A percentile compares a stretch with the other conserved stretches of the same genome.
phyloP scores from a whole-genome alignment of 1,139 yeast genomes.

The Yamadazyma diospyri region DNA sequence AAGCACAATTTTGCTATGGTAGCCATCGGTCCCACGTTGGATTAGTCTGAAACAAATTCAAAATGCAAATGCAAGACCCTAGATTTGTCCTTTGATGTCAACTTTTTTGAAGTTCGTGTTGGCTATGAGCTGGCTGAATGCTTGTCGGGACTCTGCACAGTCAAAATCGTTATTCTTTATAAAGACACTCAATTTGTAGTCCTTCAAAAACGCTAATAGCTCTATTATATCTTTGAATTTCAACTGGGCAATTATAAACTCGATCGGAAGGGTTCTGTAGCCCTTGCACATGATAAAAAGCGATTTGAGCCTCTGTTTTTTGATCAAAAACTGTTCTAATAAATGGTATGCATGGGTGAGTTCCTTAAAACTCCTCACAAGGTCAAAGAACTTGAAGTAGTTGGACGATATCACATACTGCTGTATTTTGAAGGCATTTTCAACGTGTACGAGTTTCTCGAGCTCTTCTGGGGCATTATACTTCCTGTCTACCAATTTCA shows the following conservation, averaged over 20 bases:
- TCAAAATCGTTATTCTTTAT: slow-evolving; percentile 33
- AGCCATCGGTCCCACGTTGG: slow-evolving; percentile 59
- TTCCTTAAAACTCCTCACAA: slow-evolving; percentile 26
- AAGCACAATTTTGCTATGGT: slow-evolving; percentile 62
- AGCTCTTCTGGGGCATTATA: slow-evolving; percentile 20
- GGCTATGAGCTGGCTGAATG: slow-evolving; percentile 39
- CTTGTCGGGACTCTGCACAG: slow-evolving; percentile 45
- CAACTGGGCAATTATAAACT: slow-evolving; percentile 45
- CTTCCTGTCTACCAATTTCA: slow-evolving; percentile 14
- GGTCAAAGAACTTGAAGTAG: slow-evolving; percentile 50
- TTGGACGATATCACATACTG: slow-evolving; percentile 32
- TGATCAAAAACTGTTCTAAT: slow-evolving; percentile 40
- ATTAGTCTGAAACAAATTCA: slow-evolving; percentile 22
- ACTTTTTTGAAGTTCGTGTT: slow-evolving; percentile 53
- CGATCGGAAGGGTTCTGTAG: slow-evolving; percentile 52
- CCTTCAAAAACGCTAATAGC: slow-evolving; percentile 31
- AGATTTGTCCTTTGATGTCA: slow-evolving; percentile 88
- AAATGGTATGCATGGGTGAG: slow-evolving; percentile 24
- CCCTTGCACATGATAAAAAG: slow-evolving; percentile 57
- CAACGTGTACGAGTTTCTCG: slow-evolving; percentile 20
- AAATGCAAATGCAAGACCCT: neutral
- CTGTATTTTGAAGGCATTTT: slow-evolving; percentile 25
- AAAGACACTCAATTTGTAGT: slow-evolving; percentile 36
- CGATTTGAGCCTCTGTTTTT: slow-evolving; percentile 58
- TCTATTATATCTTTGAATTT: slow-evolving; percentile 30